Percentiles rank a stretch among this genome's conserved stretches.
Evolutionary conservation across 2,329 filamentous ascomycete genomes (phyloP).

Genomic region (Stenocarpella maydis): DNA sequence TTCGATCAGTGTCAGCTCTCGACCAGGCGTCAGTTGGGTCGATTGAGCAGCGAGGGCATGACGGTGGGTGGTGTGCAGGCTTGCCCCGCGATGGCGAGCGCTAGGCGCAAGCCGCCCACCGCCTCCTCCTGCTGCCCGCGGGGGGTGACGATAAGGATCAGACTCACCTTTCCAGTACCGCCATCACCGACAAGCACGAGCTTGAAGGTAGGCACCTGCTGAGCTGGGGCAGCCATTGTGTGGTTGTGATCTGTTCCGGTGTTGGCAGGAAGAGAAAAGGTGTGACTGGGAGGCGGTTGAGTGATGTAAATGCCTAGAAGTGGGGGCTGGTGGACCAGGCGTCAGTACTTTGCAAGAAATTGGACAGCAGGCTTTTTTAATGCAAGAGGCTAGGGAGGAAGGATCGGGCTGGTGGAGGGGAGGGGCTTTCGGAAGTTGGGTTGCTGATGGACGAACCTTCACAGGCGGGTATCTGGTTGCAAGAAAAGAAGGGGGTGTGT

Average conservation of each 20-base stretch:
- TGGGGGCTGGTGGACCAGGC: constrained; percentile 35
- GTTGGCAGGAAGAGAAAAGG: constrained; percentile 25
- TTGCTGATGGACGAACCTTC: constrained; percentile 34
- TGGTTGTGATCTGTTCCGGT: constrained; percentile 44
- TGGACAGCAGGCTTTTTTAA: constrained; percentile 30
- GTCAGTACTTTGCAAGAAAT: constrained; percentile 35
- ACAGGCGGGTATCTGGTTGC: constrained; percentile 34
- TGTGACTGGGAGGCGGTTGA: constrained; percentile 31
- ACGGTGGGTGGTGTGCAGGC: constrained; percentile 35
- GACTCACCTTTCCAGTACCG: constrained; percentile 97
- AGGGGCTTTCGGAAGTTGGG: not conserved
- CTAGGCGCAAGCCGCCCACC: constrained; percentile 32
- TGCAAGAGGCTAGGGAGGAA: constrained; percentile 11
- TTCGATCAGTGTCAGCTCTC: constrained; percentile 37
- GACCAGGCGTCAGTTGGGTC: not conserved
- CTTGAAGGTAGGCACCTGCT: constrained; percentile 87
- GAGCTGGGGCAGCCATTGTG: constrained; percentile 71
- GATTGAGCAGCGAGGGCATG: constrained; percentile 30
- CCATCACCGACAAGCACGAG: constrained; percentile 99
- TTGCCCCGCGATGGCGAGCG: constrained; percentile 27
- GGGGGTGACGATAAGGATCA: constrained; percentile 36
- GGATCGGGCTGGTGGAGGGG: constrained; percentile 12
- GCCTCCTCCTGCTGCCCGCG: constrained; percentile 35
- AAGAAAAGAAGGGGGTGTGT: constrained; percentile 31
- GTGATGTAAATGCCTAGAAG: constrained; percentile 36